Conservation (phyloP, 805 yeast species). For the Lipomyces orientalis region DNA sequence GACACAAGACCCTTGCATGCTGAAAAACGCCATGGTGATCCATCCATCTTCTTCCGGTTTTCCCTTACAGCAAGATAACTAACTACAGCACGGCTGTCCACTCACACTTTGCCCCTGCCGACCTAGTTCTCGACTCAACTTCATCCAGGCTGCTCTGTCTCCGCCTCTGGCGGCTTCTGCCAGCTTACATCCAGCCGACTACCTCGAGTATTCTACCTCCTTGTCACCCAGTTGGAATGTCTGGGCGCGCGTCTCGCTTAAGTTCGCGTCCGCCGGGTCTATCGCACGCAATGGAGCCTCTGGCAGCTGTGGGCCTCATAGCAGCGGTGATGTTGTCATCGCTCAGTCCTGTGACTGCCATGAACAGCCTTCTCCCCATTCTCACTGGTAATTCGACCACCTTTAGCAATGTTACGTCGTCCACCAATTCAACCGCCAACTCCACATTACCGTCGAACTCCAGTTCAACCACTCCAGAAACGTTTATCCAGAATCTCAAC, state of each 20-base stretch:
- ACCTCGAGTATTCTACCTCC: background rate
- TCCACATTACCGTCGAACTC: constrained; percentile 15
- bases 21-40: background rate
- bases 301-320: background rate
- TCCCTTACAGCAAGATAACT: too few relatives aligned
- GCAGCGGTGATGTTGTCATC: background rate
- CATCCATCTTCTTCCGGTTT: background rate
- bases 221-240: background rate
- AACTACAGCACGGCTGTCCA: background rate
- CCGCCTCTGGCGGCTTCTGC: background rate
- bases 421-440: constrained; percentile 9
- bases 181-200: background rate
- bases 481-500: constrained; percentile 21
- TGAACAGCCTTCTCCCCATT: background rate
- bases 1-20: background rate
- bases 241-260: background rate
- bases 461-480: constrained; percentile 11
- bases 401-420: constrained; percentile 11
- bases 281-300: background rate
- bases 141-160: background rate
- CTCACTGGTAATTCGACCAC: background rate
- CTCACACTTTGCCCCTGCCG: background rate
- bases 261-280: background rate
- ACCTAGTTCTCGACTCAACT: background rate
- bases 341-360: background rate